A percentile compares a stretch with the other conserved stretches of the same genome.
Evolutionary conservation across 805 yeast genomes (phyloP).

Genomic region (Starmerella bacillaris): DNA sequence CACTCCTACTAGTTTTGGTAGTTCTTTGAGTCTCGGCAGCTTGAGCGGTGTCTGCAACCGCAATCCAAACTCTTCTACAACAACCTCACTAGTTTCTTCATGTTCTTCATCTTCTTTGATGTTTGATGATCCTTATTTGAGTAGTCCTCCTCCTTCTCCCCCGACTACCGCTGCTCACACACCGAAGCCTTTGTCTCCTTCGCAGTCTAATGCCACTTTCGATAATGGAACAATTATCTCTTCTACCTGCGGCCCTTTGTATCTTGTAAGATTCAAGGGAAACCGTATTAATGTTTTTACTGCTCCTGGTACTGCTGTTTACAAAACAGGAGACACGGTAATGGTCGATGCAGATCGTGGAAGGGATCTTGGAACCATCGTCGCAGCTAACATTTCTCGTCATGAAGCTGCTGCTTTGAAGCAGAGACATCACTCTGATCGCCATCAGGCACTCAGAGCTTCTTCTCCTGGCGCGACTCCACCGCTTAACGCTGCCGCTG

Average conservation of each 20-base stretch:
- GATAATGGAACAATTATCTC: constrained; percentile 9
- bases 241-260: constrained; percentile 25
- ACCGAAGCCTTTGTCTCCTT: not conserved
- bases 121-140: constrained; percentile 8
- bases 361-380: constrained; percentile 52
- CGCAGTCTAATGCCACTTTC: not conserved
- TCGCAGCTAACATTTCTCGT: constrained; percentile 36
- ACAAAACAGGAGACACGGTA: constrained; percentile 43
- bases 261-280: constrained; percentile 58
- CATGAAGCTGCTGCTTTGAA: constrained; percentile 55
- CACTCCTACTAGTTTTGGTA: not conserved
- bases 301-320: constrained; percentile 29
- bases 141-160: constrained; percentile 13
- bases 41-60: not conserved
- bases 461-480: constrained; percentile 9
- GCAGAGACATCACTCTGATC: constrained; percentile 50
- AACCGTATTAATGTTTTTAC: constrained; percentile 66
- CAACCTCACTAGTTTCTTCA: not conserved
- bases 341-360: constrained; percentile 78
- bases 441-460: constrained; percentile 40
- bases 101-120: constrained; percentile 2
- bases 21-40: not conserved
- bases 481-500: constrained; percentile 3
- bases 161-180: not conserved
- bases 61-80: not conserved